Evolutionary conservation across 2,329 filamentous ascomycete species (phyloP).

Genomic region (Epichloe scottii): DNA sequence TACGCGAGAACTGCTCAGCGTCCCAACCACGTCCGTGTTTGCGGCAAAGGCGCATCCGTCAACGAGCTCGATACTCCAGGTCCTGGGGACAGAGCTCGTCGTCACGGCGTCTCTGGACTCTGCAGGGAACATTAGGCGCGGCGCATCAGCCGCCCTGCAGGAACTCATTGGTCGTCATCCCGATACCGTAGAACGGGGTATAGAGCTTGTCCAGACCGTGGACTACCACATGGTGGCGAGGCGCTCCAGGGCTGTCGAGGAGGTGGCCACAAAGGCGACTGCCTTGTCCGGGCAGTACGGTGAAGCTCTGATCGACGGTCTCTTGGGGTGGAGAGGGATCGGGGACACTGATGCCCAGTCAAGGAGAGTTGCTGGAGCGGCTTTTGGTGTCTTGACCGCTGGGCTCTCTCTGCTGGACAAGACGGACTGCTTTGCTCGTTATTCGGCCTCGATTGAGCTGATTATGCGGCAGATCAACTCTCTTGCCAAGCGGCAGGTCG

Average conservation of each 20-base stretch:
- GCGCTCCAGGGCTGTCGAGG: slow-evolving; percentile 66
- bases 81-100: slow-evolving; percentile 70
- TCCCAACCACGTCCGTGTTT: slow-evolving; percentile 37
- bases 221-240: slow-evolving; percentile 90
- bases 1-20: slow-evolving; percentile 59
- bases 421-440: slow-evolving; percentile 12
- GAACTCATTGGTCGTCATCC: slow-evolving; percentile 90
- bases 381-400: slow-evolving; percentile 49
- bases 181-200: slow-evolving; percentile 69
- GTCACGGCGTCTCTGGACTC: slow-evolving; percentile 76
- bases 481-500: slow-evolving; percentile 44
- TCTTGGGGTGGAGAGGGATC: slow-evolving; percentile 82
- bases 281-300: slow-evolving; percentile 58
- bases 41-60: slow-evolving; percentile 25
- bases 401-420: slow-evolving; percentile 20
- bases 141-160: slow-evolving; percentile 84
- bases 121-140: slow-evolving; percentile 83
- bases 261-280: slow-evolving; percentile 60
- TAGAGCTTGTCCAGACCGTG: slow-evolving; percentile 73
- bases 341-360: slow-evolving; percentile 64
- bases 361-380: slow-evolving; percentile 56
- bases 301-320: slow-evolving; percentile 52
- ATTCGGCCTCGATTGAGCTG: slow-evolving; percentile 23
- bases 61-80: slow-evolving; percentile 50
- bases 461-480: slow-evolving; percentile 31